phyloP scores from a whole-genome alignment of 805 yeast species.

The Metschnikowia kunwiensis region DNA sequence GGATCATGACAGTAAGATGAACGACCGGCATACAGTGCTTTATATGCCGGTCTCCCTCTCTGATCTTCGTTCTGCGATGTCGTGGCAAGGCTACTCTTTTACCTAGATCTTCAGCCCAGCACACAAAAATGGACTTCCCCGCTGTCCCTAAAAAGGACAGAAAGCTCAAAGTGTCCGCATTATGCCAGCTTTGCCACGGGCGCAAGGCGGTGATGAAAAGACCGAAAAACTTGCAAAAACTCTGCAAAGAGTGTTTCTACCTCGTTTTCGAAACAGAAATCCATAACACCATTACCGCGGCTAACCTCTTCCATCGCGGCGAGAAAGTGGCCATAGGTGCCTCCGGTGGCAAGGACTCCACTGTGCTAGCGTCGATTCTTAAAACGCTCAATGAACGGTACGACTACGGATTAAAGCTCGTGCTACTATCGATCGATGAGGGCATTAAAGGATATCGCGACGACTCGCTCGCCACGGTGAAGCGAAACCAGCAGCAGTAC shows the following conservation, averaged over 20 bases:
- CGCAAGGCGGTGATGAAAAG: constrained; percentile 85
- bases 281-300: constrained; percentile 78
- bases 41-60: constrained; percentile 7
- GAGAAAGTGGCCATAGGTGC: constrained; percentile 97
- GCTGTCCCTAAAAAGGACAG: constrained; percentile 1
- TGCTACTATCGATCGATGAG: constrained; percentile 86
- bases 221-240: constrained; percentile 86
- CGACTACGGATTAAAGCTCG: constrained; percentile 81
- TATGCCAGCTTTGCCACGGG: constrained; percentile 81
- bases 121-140: not conserved
- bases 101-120: too few relatives aligned
- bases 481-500: constrained; percentile 85
- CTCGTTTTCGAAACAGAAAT: constrained; percentile 92
- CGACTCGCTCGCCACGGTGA: constrained; percentile 94
- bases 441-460: constrained; percentile 97
- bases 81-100: too few relatives aligned
- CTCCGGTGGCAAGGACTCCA: constrained; percentile 97
- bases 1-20: too few relatives aligned
- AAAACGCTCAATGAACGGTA: constrained; percentile 86
- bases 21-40: too few relatives aligned
- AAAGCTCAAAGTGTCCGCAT: constrained; percentile 36
- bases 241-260: constrained; percentile 89
- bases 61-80: not conserved
- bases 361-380: constrained; percentile 86
- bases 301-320: constrained; percentile 69